Conservation (phyloP, 108 stramenopile species). For the Cyclostephanos tholiformis region DNA sequence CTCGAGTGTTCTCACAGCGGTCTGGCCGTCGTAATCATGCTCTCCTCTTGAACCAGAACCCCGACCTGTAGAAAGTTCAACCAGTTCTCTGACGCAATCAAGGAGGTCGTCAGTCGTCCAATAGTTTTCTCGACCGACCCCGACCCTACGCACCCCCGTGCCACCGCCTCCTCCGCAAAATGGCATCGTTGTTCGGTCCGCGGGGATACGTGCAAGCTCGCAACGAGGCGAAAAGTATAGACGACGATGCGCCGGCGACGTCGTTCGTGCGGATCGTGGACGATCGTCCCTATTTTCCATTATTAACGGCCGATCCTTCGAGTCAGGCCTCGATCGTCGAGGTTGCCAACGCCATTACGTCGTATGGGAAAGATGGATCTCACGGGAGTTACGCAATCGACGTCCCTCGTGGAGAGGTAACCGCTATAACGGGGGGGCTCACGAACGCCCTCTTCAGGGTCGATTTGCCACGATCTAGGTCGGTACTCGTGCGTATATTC, state of each 20-base stretch:
- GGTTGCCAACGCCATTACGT: conserved; percentile 2
- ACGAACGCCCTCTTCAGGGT: conserved; percentile 80
- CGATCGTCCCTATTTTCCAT: conserved; percentile 59
- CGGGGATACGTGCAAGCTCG: conserved; percentile 27
- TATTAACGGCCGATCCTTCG: conserved; percentile 37
- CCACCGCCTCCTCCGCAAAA: too few relatives aligned
- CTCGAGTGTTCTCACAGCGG: too few relatives aligned
- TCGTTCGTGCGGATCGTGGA: conserved; percentile 41
- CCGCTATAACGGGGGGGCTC: conserved; percentile 67
- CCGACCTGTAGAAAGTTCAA: too few relatives aligned
- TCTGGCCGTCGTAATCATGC: too few relatives aligned
- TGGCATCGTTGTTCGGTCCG: conserved; percentile 18
- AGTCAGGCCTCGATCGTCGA: conserved; percentile 27
- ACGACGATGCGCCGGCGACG: not conserved
- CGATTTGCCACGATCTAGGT: conserved; percentile 17
- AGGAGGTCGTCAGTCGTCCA: too few relatives aligned
- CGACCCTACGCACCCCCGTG: too few relatives aligned
- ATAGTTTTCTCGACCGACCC: too few relatives aligned
- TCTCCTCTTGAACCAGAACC: too few relatives aligned
- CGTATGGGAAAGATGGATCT: not conserved
- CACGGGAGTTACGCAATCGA: not conserved
- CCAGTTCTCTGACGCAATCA: too few relatives aligned
- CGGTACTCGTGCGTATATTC: conserved; percentile 75
- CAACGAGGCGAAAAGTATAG: conserved; percentile 7
- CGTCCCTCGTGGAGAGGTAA: conserved; percentile 2